Evolutionary conservation across 805 yeast species (phyloP), one percentile per base, ranked within the genome.

Genomic region (Starmerella khaoyaiensis): DNA sequence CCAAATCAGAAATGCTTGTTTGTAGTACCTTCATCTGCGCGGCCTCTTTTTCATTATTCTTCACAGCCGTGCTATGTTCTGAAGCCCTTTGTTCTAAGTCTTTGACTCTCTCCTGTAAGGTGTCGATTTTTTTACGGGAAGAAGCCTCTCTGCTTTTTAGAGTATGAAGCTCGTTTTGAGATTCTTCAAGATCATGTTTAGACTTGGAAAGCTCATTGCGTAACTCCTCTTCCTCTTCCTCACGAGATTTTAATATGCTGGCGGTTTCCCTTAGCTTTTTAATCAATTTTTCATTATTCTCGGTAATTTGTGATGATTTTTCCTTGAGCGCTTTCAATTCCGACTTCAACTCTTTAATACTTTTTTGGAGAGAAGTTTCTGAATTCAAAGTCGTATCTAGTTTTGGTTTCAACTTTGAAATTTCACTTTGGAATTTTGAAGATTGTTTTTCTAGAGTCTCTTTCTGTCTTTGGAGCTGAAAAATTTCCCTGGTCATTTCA

Each of bases 401-500:
- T 33, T 52, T 53, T 18, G 50, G 50, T 33, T 51, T 52, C 9
- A 50, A 43, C 26, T 49, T 52, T 12, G 44, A 40, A 16, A 37
- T 29, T 28, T 44, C 48, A 1, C 35, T 11, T 21, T 33, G 33
- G 6, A 43, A 26, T 29, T 37, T 41, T 10, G 24, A 29, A 15
- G 34, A 21, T 18, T 46, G 47, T 15, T 40, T 40, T 20, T 48
- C 45, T 1, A 31, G 53, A 3, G 54, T 48, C 2, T 69, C 72
- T 40, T 75, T 76, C 23, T 72, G 73, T 38, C 71, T 72, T 0
- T 74, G 67, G 29, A 83, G 61, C 33, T 69, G 69, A 56, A 82
- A 71, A 21, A 86, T 61, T 46, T 86, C 97, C 27, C 87, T 64
- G 37, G 77, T 79, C 94, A 86, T 80, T 48, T 83, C 84, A 53